Evolutionary conservation across 1,284 basidiomycete genomes (phyloP), one percentile per base, ranked within the genome.

Genomic region (Trichosporon faecale): DNA sequence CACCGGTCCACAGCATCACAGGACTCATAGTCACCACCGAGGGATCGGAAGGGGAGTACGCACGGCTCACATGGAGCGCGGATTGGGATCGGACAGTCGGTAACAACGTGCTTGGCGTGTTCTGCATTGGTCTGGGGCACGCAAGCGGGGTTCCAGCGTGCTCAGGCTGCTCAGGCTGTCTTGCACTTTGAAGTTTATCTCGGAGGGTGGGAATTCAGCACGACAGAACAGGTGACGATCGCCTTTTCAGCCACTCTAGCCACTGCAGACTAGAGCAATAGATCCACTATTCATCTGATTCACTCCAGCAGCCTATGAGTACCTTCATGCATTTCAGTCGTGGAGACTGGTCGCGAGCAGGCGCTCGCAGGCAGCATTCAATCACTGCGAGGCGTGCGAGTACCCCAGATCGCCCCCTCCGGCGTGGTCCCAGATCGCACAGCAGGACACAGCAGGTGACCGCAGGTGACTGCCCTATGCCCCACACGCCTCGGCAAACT

Each of bases 251-350:
- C 25, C 55, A 60, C 55, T 27, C 25, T 9, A 29, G 27, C 55
- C 27, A 60, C 25, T 16, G 27, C 14, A 21, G 25, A 31, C 25
- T 60, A 60, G 55, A 60, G 25, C 55, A 31, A 60, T 60, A 60
- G 55, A 60, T 60, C 55, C 55, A 60, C 55, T 60, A 60, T 60
- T 60, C 55, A 60, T 60, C 27, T 27, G 25, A 60, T 60, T 60
- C 55, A 60, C 55, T 29, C 55, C 27, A 31, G 25, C 25, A 16
- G 23, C 16, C 49, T 52, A 52, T 23, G 49, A 52, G 49, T 21
- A 12, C 49, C 23, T 52, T 25, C 49, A 52, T 52, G n/a, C 49
- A 52, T 52, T 52, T 52, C 49, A 52, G 55, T 60, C 55, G 29
- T 60, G 25, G 27, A 31, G 55, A 60, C 25, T 21, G 21, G 29